phyloP scores from a whole-genome alignment of 1,139 yeast genomes.

The Diutina neorugosa region DNA sequence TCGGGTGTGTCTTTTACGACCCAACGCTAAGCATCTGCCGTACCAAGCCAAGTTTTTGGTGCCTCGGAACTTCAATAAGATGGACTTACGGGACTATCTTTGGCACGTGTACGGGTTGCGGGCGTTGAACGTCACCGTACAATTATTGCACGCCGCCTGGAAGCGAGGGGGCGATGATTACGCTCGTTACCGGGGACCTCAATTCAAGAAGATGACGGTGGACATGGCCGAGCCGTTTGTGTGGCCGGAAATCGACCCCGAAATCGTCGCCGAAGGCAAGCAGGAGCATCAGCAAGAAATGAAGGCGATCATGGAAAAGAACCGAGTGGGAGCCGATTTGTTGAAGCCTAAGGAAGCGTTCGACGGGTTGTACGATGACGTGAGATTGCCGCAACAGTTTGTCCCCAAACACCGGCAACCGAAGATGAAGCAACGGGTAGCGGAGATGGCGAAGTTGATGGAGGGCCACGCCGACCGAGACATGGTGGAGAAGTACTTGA shows the following conservation, averaged over 20 bases:
- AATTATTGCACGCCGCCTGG: conserved; percentile 65
- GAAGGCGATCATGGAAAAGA: conserved; percentile 12
- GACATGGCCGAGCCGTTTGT: conserved; percentile 89
- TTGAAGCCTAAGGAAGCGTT: conserved; percentile 60
- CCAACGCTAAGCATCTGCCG: conserved; percentile 90
- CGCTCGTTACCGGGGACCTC: conserved; percentile 70
- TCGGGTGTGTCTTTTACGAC: conserved; percentile 64
- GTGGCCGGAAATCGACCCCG: conserved; percentile 64
- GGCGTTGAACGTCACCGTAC: conserved; percentile 79
- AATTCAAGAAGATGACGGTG: conserved; percentile 86
- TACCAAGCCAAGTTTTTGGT: conserved; percentile 91
- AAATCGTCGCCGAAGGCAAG: conserved; percentile 6
- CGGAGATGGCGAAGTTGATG: background rate
- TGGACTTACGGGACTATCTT: conserved; percentile 83
- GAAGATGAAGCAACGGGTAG: conserved; percentile 23
- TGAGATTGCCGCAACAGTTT: conserved; percentile 60
- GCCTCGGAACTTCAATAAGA: conserved; percentile 80
- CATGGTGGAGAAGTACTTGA: conserved; percentile 18
- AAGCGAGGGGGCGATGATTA: conserved; percentile 46
- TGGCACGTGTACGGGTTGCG: conserved; percentile 81
- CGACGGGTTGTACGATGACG: conserved; percentile 66
- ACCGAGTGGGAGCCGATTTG: conserved; percentile 51
- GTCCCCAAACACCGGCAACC: conserved; percentile 41
- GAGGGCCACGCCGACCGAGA: conserved; percentile 19
- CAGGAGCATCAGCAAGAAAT: background rate